Base-by-base conservation (phyloP, 2,329 filamentous ascomycete species). In the Penicillium sp. region DNA sequence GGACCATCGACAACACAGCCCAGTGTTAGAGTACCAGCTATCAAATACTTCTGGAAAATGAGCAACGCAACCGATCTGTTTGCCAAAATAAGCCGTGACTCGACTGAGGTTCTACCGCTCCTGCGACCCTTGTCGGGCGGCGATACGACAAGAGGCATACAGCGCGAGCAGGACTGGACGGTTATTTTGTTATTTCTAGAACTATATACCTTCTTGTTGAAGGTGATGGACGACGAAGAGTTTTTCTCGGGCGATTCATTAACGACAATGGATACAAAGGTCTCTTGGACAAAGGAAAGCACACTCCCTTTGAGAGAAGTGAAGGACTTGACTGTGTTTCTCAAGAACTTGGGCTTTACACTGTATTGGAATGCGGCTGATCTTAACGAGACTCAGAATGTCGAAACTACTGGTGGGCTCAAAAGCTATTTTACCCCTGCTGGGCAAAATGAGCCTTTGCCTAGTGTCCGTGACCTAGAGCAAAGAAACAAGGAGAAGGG, bases 211-310 rank as follows among this genome's bases (percentile, higher is more conserved):
- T 97, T 97, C 68, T 85, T 97, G 2, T 78, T 97, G 12, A 89
- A 94, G 64, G 84, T 97, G 33, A 96, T 93, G 69, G 94, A 99
- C 64, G 94, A 99, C 61, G 93, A 97, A 63, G 94, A 99, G 65
- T 99, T 99, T 68, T 88, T 96, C 60, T 83, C 84, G 56, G 80
- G 81, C 55, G 74, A 82, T 60, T 75, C 71, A 40, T 63, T 75
- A 20, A 63, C 71, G n/a, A 68, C 75, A 69, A 26, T 77, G 65
- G 55, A 81, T 78, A 52, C 79, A 77, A 53, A 79, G 81, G 61
- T 80, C 79, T 71, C 79, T 75, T 60, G 88, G 71, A 77, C 74
- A 9, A 77, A 78, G 54, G 81, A 83, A 60, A 86, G 90, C 69
- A 86, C 89, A 46, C 78, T 97, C 5, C 83, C 84, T 1, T 73